Percentiles rank a stretch among this genome's conserved stretches.
Evolutionary conservation across 495 filamentous ascomycete genomes (phyloP).

Genomic region (Pseudevernia furfuracea): DNA sequence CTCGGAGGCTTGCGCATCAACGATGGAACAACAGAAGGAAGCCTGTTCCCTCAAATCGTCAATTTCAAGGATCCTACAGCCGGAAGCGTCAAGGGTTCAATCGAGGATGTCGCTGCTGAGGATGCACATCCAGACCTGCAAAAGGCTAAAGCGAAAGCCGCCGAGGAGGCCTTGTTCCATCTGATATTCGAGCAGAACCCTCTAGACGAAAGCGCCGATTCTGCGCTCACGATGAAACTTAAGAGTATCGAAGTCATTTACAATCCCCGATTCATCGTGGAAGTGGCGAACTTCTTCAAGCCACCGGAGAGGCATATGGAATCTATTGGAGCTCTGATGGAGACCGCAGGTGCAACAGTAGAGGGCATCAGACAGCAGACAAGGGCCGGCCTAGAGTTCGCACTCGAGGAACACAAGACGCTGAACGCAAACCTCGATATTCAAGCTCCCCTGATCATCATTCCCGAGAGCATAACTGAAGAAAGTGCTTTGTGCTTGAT

Average conservation of each 20-base stretch:
- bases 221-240: constrained; percentile 79
- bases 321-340: constrained; percentile 87
- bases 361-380: constrained; percentile 93
- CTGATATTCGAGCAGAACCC: constrained; percentile 91
- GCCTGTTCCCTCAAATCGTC: constrained; percentile 86
- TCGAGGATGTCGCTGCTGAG: constrained; percentile 52
- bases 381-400: constrained; percentile 89
- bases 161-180: constrained; percentile 78
- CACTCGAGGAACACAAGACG: constrained; percentile 94
- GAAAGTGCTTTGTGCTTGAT: constrained; percentile 79
- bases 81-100: constrained; percentile 46
- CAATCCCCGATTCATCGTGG: constrained; percentile 86
- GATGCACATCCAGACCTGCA: constrained; percentile 36
- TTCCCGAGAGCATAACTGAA: constrained; percentile 83
- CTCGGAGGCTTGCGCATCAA: constrained; percentile 90
- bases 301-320: constrained; percentile 97
- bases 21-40: constrained; percentile 87
- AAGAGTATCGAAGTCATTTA: constrained; percentile 96
- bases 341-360: constrained; percentile 89
- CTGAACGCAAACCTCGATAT: constrained; percentile 93
- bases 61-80: constrained; percentile 74
- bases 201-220: constrained; percentile 82
- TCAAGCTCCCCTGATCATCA: constrained; percentile 90
- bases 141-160: constrained; percentile 33
- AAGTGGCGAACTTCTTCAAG: constrained; percentile 87